Conservation (phyloP, 169 alveolate genomes). For the Ichthyophthirius multifiliis region DNA sequence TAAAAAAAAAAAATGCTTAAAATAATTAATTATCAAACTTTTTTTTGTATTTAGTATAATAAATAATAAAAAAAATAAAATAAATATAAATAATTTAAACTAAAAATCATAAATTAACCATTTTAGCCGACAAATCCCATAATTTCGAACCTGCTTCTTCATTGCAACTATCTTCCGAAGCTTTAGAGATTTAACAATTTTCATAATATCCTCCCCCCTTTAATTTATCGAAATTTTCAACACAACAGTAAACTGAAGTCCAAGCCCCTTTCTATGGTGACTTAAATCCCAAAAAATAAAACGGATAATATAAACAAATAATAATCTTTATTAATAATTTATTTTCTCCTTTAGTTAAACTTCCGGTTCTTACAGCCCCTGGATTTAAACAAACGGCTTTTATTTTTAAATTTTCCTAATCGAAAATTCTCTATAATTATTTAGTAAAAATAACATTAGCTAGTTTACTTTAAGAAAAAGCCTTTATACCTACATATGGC, state of each 20-base stretch:
- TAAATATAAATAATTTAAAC: too few relatives aligned
- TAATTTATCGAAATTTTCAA: constrained; percentile 13
- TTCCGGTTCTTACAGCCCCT: constrained; percentile 45
- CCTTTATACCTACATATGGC: constrained; percentile 3
- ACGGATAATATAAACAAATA: not conserved
- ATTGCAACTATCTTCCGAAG: too few relatives aligned
- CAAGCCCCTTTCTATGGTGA: constrained; percentile 45
- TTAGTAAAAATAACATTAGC: constrained; percentile 38
- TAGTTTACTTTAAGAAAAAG: constrained; percentile 37
- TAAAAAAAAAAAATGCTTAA: too few relatives aligned
- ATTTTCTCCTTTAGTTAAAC: not conserved
- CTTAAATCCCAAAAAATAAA: constrained; percentile 18
- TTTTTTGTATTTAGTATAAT: too few relatives aligned
- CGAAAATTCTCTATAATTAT: constrained; percentile 23
- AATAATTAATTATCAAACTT: too few relatives aligned
- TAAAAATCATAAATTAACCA: not conserved
- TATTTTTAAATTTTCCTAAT: constrained; percentile 3
- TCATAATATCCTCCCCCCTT: constrained; percentile 50
- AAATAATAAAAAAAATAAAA: too few relatives aligned
- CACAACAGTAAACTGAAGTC: constrained; percentile 43
- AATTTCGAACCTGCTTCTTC: not conserved
- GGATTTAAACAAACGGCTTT: constrained; percentile 50
- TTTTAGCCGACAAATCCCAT: not conserved
- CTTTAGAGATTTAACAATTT: constrained; percentile 23
- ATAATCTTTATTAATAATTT: too few relatives aligned